Percentiles rank a stretch among this genome's conserved stretches.
These are phyloP conservation scores for Paracoccidioides lutzii DNA, from an alignment of 2,329 filamentous ascomycete genomes.

Conservation along the genomic window DNA sequence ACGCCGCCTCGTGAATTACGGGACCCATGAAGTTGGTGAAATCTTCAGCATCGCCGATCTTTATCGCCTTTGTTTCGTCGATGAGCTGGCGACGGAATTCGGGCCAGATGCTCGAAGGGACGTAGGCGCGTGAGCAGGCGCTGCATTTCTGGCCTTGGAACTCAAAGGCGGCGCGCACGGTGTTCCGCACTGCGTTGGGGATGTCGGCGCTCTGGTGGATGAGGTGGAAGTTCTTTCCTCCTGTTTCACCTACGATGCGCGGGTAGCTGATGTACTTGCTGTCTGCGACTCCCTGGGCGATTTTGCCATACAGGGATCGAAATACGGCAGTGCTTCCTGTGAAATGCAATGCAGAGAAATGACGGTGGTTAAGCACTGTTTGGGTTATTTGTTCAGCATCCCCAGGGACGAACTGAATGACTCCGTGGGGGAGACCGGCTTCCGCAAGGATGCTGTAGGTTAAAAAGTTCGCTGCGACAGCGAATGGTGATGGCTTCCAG, in stretches of 20 bases:
- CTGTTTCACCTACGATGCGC: slow-evolving; percentile 79
- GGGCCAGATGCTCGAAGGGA: slow-evolving; percentile 61
- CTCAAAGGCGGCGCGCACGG: slow-evolving; percentile 76
- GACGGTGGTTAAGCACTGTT: slow-evolving; percentile 58
- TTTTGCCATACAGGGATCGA: slow-evolving; percentile 74
- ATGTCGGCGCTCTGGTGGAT: slow-evolving; percentile 66
- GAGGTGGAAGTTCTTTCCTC: slow-evolving; percentile 88
- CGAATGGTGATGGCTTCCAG: slow-evolving; percentile 89
- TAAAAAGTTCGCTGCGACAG: slow-evolving; percentile 83
- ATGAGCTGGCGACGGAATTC: slow-evolving; percentile 55
- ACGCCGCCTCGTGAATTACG: slow-evolving; percentile 70
- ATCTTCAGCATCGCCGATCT: slow-evolving; percentile 56
- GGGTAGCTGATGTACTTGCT: slow-evolving; percentile 77
- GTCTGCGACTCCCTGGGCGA: slow-evolving; percentile 66
- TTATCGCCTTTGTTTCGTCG: slow-evolving; percentile 56
- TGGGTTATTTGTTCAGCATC: slow-evolving; percentile 75
- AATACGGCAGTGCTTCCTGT: slow-evolving; percentile 89
- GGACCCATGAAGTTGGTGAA: slow-evolving; percentile 74
- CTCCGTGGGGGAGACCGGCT: slow-evolving; percentile 75
- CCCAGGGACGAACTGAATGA: slow-evolving; percentile 88
- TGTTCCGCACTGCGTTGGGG: slow-evolving; percentile 66
- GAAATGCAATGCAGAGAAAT: slow-evolving; percentile 88
- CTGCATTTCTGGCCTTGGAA: slow-evolving; percentile 89
- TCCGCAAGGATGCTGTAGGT: slow-evolving; percentile 83
- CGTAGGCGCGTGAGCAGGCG: slow-evolving; percentile 67